Conservation (phyloP, 495 filamentous ascomycete species). For the Aspergillus mulundensis region DNA sequence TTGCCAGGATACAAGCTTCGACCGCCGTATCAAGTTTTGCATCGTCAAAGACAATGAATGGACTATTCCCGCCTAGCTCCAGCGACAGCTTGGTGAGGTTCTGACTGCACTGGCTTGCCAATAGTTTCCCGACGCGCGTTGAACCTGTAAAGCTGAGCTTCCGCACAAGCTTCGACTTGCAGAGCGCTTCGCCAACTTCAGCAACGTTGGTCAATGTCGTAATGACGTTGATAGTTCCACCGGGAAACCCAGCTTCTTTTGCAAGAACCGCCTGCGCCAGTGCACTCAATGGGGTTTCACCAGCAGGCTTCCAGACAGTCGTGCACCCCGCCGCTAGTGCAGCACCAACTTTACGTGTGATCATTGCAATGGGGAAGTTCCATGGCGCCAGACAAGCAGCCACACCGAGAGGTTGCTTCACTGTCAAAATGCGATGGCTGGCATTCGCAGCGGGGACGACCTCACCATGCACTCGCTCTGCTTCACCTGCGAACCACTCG, state of each 20-base stretch:
- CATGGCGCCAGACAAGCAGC: constrained; percentile 37
- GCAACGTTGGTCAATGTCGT: constrained; percentile 55
- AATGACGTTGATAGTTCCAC: constrained; percentile 57
- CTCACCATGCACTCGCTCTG: constrained; percentile 43
- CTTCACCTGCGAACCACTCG: constrained; percentile 51
- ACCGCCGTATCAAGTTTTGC: constrained; percentile 54
- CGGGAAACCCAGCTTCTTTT: constrained; percentile 54
- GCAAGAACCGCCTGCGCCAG: constrained; percentile 55
- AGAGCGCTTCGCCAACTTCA: constrained; percentile 52
- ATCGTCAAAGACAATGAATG: constrained; percentile 65
- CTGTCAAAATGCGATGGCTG: constrained; percentile 39
- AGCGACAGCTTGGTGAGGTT: constrained; percentile 60
- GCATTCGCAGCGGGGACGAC: constrained; percentile 30
- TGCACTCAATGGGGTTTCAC: constrained; percentile 53
- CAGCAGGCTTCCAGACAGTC: constrained; percentile 41
- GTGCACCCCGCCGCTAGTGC: constrained; percentile 63
- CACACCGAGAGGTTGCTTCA: constrained; percentile 38
- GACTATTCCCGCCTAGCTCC: constrained; percentile 64
- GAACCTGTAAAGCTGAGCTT: constrained; percentile 67
- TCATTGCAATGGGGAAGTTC: constrained; percentile 51
- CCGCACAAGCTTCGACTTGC: constrained; percentile 49
- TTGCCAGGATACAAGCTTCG: constrained; percentile 42
- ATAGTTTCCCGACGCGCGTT: constrained; percentile 47
- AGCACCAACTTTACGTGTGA: constrained; percentile 55
- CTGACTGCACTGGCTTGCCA: constrained; percentile 44